Conservation (phyloP, 768 basidiomycete genomes). For the Macrolepiota dolichaula region DNA sequence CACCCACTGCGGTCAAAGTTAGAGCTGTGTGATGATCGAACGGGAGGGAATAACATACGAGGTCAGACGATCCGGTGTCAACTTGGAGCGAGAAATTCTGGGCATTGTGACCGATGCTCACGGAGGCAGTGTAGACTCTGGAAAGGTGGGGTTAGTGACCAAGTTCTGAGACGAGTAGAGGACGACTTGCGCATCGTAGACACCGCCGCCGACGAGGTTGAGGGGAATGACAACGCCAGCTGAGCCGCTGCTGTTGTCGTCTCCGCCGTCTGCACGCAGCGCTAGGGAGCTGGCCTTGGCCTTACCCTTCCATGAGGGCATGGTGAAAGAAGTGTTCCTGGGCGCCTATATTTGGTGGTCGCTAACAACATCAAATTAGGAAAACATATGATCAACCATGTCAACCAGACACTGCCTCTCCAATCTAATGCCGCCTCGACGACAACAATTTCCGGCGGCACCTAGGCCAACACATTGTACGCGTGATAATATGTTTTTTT, state of each 20-base stretch:
- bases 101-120: constrained; percentile 44
- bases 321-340: constrained; percentile 6
- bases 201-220: constrained; percentile 48
- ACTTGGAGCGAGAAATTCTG: constrained; percentile 65
- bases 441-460: neutral
- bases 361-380: neutral
- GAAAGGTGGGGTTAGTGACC: neutral
- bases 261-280: neutral
- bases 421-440: constrained; percentile 6
- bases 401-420: constrained; percentile 3
- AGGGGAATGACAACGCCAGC: constrained; percentile 59
- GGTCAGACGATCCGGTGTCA: constrained; percentile 81
- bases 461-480: constrained; percentile 29
- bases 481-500: constrained; percentile 10
- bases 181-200: constrained; percentile 57
- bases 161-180: neutral
- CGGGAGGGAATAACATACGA: constrained; percentile 41
- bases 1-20: constrained; percentile 55
- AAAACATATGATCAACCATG: constrained; percentile 4
- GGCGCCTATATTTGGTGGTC: neutral
- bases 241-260: constrained; percentile 27
- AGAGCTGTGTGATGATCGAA: neutral
- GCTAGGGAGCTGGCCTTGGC: constrained; percentile 9
- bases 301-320: constrained; percentile 20
- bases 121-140: constrained; percentile 66